phyloP scores from a whole-genome alignment of 73 alveolate genomes.

The Tetrahymena elliotti region DNA sequence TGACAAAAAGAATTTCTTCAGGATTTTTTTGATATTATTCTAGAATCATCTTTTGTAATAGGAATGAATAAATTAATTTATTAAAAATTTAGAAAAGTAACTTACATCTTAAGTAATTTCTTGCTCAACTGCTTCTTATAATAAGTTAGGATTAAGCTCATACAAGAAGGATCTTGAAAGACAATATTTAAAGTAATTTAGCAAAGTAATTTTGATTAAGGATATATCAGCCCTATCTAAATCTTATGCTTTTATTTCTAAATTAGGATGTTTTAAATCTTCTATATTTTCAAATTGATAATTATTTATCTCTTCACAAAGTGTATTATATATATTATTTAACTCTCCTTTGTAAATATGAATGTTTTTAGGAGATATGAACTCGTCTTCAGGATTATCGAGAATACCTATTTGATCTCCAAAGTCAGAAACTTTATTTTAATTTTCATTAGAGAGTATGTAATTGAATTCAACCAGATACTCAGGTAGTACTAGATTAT shows the following conservation, averaged over 20 bases:
- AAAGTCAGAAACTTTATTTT: constrained; percentile 36
- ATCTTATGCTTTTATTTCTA: constrained; percentile 46
- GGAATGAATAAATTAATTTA: neutral
- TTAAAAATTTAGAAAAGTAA: neutral
- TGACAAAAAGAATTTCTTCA: neutral
- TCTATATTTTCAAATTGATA: constrained; percentile 41
- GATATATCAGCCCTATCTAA: constrained; percentile 65
- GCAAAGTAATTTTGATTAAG: constrained; percentile 49
- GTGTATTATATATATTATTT: constrained; percentile 11
- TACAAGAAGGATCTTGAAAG: constrained; percentile 30
- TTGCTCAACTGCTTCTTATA: constrained; percentile 3
- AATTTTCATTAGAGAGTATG: constrained; percentile 12
- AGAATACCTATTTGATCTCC: constrained; percentile 29
- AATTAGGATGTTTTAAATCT: constrained; percentile 29
- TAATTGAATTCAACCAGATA: constrained; percentile 81
- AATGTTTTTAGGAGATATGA: constrained; percentile 20
- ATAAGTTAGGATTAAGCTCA: constrained; percentile 33
- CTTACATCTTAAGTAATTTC: constrained; percentile 14
- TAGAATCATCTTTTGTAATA: neutral
- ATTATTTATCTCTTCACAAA: constrained; percentile 20
- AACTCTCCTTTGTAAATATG: constrained; percentile 13
- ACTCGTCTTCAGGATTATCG: constrained; percentile 32
- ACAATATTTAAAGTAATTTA: constrained; percentile 49
- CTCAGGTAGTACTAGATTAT: constrained; percentile 75
- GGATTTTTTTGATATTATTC: neutral